Evolutionary conservation across 2,329 filamentous ascomycete genomes (phyloP).

Genomic region (Trichophaea hybrida): DNA sequence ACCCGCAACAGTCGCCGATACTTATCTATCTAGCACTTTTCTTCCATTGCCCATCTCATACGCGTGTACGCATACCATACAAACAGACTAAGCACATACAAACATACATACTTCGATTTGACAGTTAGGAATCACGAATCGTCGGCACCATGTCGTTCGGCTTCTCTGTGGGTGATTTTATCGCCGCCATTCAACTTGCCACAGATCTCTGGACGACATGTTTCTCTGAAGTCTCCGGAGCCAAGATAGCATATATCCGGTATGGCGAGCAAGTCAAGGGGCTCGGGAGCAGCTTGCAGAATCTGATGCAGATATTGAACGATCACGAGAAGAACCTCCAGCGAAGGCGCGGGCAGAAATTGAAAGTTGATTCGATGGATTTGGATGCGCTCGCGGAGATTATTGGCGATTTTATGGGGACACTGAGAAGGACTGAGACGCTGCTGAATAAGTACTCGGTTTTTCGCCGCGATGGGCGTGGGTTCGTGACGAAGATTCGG

Average conservation of each 20-base stretch:
- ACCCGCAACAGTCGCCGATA: too few relatives aligned
- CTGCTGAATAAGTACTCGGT: constrained; percentile 11
- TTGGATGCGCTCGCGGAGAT: constrained; percentile 9
- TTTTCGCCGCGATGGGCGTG: background rate
- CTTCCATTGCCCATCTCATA: too few relatives aligned
- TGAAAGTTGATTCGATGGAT: constrained; percentile 9
- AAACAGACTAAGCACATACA: too few relatives aligned
- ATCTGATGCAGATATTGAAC: background rate
- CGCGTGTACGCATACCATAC: too few relatives aligned
- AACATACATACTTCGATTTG: too few relatives aligned
- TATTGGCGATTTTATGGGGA: constrained; percentile 13
- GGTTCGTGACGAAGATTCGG: constrained; percentile 6
- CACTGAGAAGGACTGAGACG: constrained; percentile 5
- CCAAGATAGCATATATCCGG: background rate
- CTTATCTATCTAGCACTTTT: too few relatives aligned
- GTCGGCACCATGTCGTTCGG: background rate
- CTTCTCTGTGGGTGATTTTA: background rate
- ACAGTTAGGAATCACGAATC: too few relatives aligned
- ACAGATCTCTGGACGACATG: background rate
- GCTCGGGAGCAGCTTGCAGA: background rate
- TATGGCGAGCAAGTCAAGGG: background rate
- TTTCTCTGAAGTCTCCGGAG: background rate
- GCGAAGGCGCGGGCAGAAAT: background rate
- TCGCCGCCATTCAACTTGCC: background rate
- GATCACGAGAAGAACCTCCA: constrained; percentile 1